Evolutionary conservation across 495 filamentous ascomycete species (phyloP), one percentile per base, ranked within the genome.

Genomic region (Rostrohypoxylon terebratum): DNA sequence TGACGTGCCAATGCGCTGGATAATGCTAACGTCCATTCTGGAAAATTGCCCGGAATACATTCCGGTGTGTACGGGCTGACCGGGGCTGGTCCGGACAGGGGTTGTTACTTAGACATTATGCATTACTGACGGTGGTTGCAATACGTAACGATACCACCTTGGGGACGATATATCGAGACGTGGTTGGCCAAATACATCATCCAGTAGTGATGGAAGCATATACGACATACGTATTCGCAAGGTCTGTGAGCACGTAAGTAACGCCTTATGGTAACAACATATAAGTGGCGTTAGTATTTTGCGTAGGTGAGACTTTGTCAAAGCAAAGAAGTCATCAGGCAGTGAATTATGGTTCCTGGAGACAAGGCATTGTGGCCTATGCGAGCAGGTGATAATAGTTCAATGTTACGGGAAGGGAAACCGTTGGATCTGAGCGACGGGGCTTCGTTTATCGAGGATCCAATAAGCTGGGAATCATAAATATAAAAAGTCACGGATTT

Each of bases 11-110:
- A 62, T 50, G 60, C 48, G 54, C 2, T 16, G 13, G 31, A 13
- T 20, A 34, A 57, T 23, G 6, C 14, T 58, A 42, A 34, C 18
- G 18, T 38, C 51, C 51, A 53, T 68, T 69, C 70, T 69, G 55
- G 59, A 73, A 68, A 28, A 25, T 10, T 50, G 57, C 69, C 69
- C 61, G 66, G 18, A 51, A 64, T 45, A 50, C 14, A 36, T 36
- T 25, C 69, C 59, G 68, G 51, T 44, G 34, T 62, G 10, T 25
- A 64, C 59, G 64, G 51, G 57, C 42, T 62, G 60, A 18, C 61
- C 69, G 68, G 65, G 23, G 20, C 60, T 53, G 9, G 51, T 62
- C 68, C 73, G 59, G 66, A 44, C 59, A 72, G 33, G 71, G 63
- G 68, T 11, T 40, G 14, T 53, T 25, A 13, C 42, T 20, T 45